Conservation (phyloP, 345 rosid genomes). For the Arabidopsis arenosa region DNA sequence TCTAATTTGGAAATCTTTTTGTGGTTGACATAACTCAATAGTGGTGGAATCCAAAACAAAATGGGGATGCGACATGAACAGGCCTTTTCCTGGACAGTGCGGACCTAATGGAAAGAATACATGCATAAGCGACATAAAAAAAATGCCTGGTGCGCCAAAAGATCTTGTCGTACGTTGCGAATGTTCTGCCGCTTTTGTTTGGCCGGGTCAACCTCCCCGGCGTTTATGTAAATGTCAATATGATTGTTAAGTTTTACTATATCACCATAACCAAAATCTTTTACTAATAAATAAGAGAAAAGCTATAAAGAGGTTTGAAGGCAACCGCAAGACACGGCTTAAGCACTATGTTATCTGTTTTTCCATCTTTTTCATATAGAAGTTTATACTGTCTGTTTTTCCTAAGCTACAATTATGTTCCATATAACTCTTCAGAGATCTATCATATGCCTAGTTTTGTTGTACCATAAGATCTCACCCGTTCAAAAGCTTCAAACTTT, state of each 20-base stretch:
- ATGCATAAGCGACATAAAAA: neutral
- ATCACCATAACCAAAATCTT: neutral
- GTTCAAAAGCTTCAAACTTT: no score
- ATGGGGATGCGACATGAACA: neutral
- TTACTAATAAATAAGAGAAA: neutral
- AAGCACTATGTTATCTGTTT: no score
- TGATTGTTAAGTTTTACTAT: neutral
- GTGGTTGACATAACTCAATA: neutral
- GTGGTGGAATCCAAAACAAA: conserved; percentile 13
- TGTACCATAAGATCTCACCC: no score
- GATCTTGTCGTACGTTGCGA: neutral
- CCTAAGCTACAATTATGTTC: no score
- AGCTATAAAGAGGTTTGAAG: neutral
- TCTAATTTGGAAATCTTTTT: neutral
- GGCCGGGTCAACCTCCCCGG: neutral
- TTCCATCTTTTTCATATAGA: no score
- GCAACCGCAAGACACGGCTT: no score
- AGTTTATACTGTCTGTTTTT: no score
- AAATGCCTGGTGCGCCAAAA: neutral
- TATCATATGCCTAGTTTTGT: no score
- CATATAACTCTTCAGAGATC: no score
- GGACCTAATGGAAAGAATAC: neutral
- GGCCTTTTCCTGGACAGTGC: neutral
- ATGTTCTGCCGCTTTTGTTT: neutral
- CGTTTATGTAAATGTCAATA: neutral